Base-by-base conservation (phyloP, 768 basidiomycete genomes). In the Phylloporus sp. region DNA sequence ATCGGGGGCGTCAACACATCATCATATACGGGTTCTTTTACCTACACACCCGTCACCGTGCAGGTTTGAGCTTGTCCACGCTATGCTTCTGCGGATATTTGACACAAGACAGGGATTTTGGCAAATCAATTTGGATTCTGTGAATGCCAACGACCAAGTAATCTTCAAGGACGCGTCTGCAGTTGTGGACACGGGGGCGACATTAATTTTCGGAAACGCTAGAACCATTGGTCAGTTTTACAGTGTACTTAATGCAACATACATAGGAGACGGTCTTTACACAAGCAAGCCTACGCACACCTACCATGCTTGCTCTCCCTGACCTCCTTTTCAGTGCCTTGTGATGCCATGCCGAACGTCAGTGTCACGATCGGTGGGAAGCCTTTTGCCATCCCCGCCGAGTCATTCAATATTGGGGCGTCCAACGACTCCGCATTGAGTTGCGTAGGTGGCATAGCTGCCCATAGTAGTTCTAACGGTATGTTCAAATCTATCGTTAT, bases 151-250 rank as follows among this genome's bases (percentile, higher is more conserved):
- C 46, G 61, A 55, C 1, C 21, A 51, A 17, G 28, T 44, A 1
- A 44, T 53, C n/a, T 26, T 36, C 26, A 33, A 14, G 13, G 24
- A 27, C 13, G 39, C 54, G n/a, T 7, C 56, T 6, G 58, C 55
- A 3, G 42, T 66, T 17, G 69, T 83, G 46, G 81, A 83, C 63
- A 81, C 75, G 48, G 82, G 77, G 42, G 71, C 71, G 5, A 62
- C 69, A 3, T 42, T 67, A 23, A 64, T 72, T 31, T 62, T 82
- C 33, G 73, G 73, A 9, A 73, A 77, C 37, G 40, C 59, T 2
- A 42, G 41, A 7, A 71, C 70, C 23, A 67, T 71, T 5, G 42
- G 34, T 7, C 50, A 58, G 40, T 60, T 73, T 22, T 71, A 70
- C 38, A 44, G 40, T 18, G 26, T 51, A 4, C 38, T 72, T 33